Evolutionary conservation across 1,139 yeast species (phyloP), one percentile per base, ranked within the genome.

Genomic region (Eremothecium gossypii): DNA sequence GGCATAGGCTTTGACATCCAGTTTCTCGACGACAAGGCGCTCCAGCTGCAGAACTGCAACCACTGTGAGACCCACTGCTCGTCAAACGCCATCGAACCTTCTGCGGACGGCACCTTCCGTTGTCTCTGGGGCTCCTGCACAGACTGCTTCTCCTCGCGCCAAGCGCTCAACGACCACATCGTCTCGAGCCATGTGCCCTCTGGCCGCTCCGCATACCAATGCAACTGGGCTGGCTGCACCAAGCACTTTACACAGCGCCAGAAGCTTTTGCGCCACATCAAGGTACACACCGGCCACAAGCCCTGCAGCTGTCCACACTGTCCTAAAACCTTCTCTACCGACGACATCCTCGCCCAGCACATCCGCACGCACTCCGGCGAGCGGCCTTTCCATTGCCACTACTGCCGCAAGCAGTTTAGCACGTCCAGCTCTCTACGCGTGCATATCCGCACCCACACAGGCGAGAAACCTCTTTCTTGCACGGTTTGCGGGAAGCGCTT

Each of bases 311-410:
- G 96, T 62, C 55, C 67, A 0, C 59, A 72, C 1, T 89, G 97
- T 60, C 73, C 76, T 2, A 76, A 79, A 42, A 58, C 70, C 9
- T 89, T 91, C 64, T 72, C 79, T 2, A 77, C 76, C 11, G 67
- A 70, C 39, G 70, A 76, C 8, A 77, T 76, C 43, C 57, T 76
- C 27, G 67, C 68, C 8, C 80, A 76, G 36, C 98, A 91, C 61
- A 61, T 74, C 63, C 69, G 98, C 38, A 79, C 77, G 0, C 98
- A 91, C 59, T 83, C 95, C 1, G 97, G 97, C 3, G 96, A 83
- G 49, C 84, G 83, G 58, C 97, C 97, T 1, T 73, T 53, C 43
- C 64, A 66, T 47, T 87, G 96, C 63, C 61, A 69, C 3, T 61
- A 73, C 1, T 87, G 96, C 60, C 77, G 76, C 7, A 76, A 80